Evolutionary conservation across 2,329 filamentous ascomycete species (phyloP), one percentile per base, ranked within the genome.

Genomic region (Phaeomoniella chlamydospora): DNA sequence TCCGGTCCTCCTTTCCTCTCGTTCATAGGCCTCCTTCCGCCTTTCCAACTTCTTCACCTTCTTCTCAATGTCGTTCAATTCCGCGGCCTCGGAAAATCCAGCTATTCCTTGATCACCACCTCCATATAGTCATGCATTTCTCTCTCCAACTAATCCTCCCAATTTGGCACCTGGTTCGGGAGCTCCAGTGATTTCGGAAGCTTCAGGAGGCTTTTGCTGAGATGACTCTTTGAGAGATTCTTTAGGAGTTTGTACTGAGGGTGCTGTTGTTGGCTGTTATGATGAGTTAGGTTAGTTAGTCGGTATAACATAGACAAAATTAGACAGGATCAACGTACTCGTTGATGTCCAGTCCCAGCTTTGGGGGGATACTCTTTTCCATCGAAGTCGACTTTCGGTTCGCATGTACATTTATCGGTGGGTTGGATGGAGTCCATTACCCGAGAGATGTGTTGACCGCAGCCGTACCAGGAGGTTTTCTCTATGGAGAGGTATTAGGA

Each of bases 341-440:
- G 22, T 26, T 26, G 22, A 26, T 26, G 22, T 6, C 47, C 50
- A 30, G 47, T 39, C n/a, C 50, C 54, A 12, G 57, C 64, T 57
- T 59, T 67, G n/a, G 69, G 68, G 22, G 70, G 70, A 45, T 72
- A 74, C 45, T 62, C 45, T 42, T 64, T 62, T 22, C 67, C 67
- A 15, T 65, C 59, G 34, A 59, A 59, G 46, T 67, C 62, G 40
- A 69, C 59, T 46, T 65, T 67, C 5, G 69, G 68, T 36, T 59
- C 57, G 51, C 72, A 77, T 29, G 56, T 62, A 52, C 72, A 77
- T 55, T 70, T 63, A 33, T 73, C 54, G 4, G 59, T 53, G 13
- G 58, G 54, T 2, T 67, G 59, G 15, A 75, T 52, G 5, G 49
- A 47, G 45, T 68, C 62, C 62, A 77, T 68, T 36, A 76, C 70